Conservation (phyloP, 495 filamentous ascomycete genomes). For the Daldinia caldariorum region DNA sequence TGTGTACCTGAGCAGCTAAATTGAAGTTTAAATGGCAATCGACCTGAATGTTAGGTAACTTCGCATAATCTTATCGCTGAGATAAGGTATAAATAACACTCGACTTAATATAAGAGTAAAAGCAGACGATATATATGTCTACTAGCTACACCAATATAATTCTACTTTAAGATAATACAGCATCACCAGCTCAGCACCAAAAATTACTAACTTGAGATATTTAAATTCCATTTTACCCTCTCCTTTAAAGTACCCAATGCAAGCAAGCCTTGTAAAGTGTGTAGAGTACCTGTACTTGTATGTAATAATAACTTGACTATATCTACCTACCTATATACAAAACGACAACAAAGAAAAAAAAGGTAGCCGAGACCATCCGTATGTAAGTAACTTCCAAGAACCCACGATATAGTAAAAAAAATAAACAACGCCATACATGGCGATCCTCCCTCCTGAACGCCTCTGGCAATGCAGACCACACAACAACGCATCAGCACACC, state of each 20-base stretch:
- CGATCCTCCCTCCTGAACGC: slow-evolving; percentile 32
- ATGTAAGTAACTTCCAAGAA: not conserved
- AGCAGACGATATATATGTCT: no score
- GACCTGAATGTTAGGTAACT: not conserved
- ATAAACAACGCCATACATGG: slow-evolving; percentile 9
- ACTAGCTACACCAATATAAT: no score
- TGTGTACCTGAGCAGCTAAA: not conserved
- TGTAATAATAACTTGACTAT: not conserved
- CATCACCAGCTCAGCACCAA: no score
- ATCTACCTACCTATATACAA: slow-evolving; percentile 5
- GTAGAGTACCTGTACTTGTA: not conserved
- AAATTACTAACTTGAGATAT: not conserved
- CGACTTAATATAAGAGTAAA: not conserved
- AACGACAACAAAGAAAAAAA: not conserved
- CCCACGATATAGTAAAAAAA: not conserved
- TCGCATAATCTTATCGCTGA: slow-evolving; percentile 16
- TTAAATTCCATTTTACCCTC: not conserved
- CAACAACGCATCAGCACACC: slow-evolving; percentile 1
- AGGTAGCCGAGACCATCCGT: not conserved
- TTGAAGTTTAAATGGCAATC: slow-evolving; percentile 2
- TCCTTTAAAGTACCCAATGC: not conserved
- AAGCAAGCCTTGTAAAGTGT: not conserved
- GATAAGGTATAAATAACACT: slow-evolving; percentile 15
- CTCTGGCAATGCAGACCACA: slow-evolving; percentile 44
- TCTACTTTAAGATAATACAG: no score